Evolutionary conservation across 2,329 filamentous ascomycete species (phyloP), one percentile per base, ranked within the genome.

Genomic region (Trichoderma lentiforme): DNA sequence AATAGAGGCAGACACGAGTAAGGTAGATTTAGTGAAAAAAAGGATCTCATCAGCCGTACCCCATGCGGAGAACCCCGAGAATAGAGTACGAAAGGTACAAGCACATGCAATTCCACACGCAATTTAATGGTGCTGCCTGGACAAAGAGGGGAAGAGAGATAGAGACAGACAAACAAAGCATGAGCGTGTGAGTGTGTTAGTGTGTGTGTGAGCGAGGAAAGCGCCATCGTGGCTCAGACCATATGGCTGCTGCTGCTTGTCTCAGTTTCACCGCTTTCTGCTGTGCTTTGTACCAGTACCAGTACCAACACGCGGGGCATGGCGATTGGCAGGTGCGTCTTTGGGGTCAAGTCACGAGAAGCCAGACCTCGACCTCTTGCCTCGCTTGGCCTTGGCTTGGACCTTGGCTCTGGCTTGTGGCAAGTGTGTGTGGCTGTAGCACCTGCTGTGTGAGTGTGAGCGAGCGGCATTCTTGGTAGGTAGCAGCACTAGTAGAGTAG

Each of bases 221-320:
- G 24, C 56, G 36, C 53, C 56, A 32, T 69, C 56, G 65, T 47
- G 65, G 65, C 56, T 30, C 36, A 61, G 66, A 69, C 57, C 66
- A 43, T 58, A 21, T 53, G 43, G 63, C 63, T 36, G 21, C 34
- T 47, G 26, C 34, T 47, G 26, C 34, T 60, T 70, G 67, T 70
- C 67, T 70, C 57, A 36, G 57, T 53, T 70, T 70, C 57, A 70
- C 67, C 67, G 67, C 67, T 43, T 60, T 57, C 51, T 43, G 36
- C 66, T 69, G 56, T 51, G 56, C 15, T n/a, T 26, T 18, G 26
- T 57, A 26, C 24, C 11, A 9, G 39, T 43, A n/a, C 39, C 3
- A 21, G 51, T 24, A 15, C 24, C 28, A 21, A 9, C 3, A 51
- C 18, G 60, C 28, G 24, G 28, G 28, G 15, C 28, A 65, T 18